phyloP scores from a whole-genome alignment of 768 basidiomycete genomes.

The Russula griseocarnosa region DNA sequence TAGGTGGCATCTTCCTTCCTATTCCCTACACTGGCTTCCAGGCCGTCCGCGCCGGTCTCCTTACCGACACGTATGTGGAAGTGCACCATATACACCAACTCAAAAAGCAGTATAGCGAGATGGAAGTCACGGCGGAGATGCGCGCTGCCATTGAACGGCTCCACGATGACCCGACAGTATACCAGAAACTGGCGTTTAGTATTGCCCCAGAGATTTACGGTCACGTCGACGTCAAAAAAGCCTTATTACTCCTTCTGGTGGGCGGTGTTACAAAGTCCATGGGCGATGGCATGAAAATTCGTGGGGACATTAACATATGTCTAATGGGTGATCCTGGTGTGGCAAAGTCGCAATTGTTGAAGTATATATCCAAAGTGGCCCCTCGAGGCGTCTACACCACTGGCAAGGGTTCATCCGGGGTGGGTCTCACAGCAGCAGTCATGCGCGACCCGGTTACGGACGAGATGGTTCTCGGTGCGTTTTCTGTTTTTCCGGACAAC shows the following conservation, averaged over 20 bases:
- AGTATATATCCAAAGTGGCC: slow-evolving; percentile 98
- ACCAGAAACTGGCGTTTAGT: slow-evolving; percentile 82
- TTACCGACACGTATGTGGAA: slow-evolving; percentile 97
- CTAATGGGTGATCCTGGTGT: slow-evolving; percentile 99
- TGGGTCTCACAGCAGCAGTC: slow-evolving; percentile 97
- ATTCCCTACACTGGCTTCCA: slow-evolving; percentile 98
- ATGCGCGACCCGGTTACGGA: slow-evolving; percentile 99
- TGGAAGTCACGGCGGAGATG: slow-evolving; percentile 89
- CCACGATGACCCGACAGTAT: slow-evolving; percentile 71
- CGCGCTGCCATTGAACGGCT: slow-evolving; percentile 63
- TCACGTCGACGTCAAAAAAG: slow-evolving; percentile 96
- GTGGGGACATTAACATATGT: slow-evolving; percentile 96
- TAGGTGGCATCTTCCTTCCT: slow-evolving; percentile 96
- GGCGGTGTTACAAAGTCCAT: slow-evolving; percentile 95
- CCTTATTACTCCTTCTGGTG: slow-evolving; percentile 83
- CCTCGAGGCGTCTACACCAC: slow-evolving; percentile 98
- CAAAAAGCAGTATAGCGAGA: slow-evolving; percentile 95
- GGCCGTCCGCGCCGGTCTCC: slow-evolving; percentile 90
- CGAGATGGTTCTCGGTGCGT: slow-evolving; percentile 95
- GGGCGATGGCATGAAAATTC: slow-evolving; percentile 97
- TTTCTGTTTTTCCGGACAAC: background rate
- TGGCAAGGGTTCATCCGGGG: slow-evolving; percentile 96
- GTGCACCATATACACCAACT: slow-evolving; percentile 86
- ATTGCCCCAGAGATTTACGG: slow-evolving; percentile 99
- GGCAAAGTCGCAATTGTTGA: slow-evolving; percentile 93